phyloP scores from a whole-genome alignment of 2,329 filamentous ascomycete genomes.

The Colletotrichum theobromicola region DNA sequence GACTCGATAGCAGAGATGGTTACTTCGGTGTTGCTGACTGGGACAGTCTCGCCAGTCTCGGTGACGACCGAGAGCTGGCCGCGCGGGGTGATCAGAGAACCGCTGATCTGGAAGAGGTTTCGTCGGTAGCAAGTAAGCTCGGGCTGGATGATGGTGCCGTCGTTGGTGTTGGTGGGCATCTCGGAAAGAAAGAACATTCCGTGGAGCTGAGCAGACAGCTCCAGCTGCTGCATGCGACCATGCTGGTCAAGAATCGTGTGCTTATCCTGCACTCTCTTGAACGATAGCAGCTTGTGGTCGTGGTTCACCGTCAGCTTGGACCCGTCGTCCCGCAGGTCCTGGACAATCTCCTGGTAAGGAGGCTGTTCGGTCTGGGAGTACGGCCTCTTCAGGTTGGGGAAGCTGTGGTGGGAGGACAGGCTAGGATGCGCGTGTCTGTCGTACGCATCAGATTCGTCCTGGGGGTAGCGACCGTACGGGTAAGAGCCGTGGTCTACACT shows the following conservation, averaged over 20 bases:
- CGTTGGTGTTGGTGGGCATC: slow-evolving; percentile 68
- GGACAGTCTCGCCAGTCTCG: slow-evolving; percentile 83
- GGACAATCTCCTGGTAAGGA: slow-evolving; percentile 65
- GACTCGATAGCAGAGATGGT: slow-evolving; percentile 93
- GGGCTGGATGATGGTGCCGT: slow-evolving; percentile 67
- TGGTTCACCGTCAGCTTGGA: slow-evolving; percentile 63
- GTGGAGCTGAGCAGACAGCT: slow-evolving; percentile 75
- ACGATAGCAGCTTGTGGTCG: slow-evolving; percentile 66
- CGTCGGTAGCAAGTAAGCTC: slow-evolving; percentile 95
- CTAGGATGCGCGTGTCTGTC: slow-evolving; percentile 56
- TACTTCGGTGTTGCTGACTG: slow-evolving; percentile 83
- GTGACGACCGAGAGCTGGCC: slow-evolving; percentile 81
- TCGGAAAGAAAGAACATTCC: slow-evolving; percentile 91
- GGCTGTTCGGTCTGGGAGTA: slow-evolving; percentile 61
- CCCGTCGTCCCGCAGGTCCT: slow-evolving; percentile 63
- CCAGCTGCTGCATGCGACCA: slow-evolving; percentile 65
- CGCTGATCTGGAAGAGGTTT: slow-evolving; percentile 95
- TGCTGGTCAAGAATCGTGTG: slow-evolving; percentile 65
- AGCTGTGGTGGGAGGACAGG: slow-evolving; percentile 56
- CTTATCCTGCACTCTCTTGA: slow-evolving; percentile 63
- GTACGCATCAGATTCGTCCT: slow-evolving; percentile 60
- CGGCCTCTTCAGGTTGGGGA: slow-evolving; percentile 60
- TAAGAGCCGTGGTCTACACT: slow-evolving; percentile 56
- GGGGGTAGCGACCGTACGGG: slow-evolving; percentile 58
- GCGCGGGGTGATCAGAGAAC: slow-evolving; percentile 81